Conservation (phyloP, 192 early-diverging fungal species). For the Entomortierella beljakovae region DNA sequence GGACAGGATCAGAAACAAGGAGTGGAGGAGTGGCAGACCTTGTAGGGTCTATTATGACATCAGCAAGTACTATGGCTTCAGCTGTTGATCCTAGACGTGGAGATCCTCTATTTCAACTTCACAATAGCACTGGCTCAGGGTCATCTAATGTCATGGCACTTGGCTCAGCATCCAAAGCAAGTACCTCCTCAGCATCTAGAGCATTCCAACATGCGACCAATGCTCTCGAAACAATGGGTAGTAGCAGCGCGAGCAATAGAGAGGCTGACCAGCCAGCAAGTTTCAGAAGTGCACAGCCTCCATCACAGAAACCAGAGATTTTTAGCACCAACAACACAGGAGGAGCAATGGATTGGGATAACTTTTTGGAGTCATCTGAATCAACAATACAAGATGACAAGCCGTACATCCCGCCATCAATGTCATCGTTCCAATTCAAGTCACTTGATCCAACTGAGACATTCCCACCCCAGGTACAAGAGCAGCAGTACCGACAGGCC, state of each 20-base stretch:
- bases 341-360: conserved; percentile 43
- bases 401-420: conserved; percentile 32
- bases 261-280: neutral
- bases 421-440: conserved; percentile 12
- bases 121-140: conserved; percentile 11
- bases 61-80: conserved; percentile 25
- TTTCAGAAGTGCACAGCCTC: conserved; percentile 10
- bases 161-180: conserved; percentile 9
- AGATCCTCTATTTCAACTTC: conserved; percentile 9
- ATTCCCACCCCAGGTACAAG: neutral
- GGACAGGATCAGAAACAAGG: neutral
- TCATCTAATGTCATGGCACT: neutral
- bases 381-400: conserved; percentile 18
- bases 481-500: neutral
- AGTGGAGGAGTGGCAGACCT: neutral
- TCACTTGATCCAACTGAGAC: neutral
- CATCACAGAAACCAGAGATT: conserved; percentile 2
- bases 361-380: conserved; percentile 41
- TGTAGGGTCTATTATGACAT: conserved; percentile 20
- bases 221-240: conserved; percentile 26
- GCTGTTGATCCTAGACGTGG: conserved; percentile 36
- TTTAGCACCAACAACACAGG: neutral
- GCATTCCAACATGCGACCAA: conserved; percentile 34
- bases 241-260: neutral
- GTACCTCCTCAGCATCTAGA: conserved; percentile 14